Evolutionary conservation across 1,139 yeast genomes (phyloP), one percentile per base, ranked within the genome.

Genomic region (Sugiyamaella sp.): DNA sequence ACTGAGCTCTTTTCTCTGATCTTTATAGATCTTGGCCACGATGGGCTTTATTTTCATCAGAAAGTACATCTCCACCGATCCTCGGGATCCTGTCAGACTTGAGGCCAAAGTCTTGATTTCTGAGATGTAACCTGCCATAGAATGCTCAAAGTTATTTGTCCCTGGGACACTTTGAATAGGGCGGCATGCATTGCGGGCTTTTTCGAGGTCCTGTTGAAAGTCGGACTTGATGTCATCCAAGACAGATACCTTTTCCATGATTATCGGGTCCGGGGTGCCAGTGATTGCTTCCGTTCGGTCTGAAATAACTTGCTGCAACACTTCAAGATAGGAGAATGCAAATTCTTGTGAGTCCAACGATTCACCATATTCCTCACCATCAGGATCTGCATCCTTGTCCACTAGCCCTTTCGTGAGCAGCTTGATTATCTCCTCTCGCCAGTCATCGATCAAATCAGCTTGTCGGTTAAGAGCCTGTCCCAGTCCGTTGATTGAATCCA

Each of bases 281-380:
- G 73, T 66, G 2, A 81, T 61, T 1, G 81, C 66, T 1, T 71
- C 69, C 14, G 75, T 76, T 52, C 97, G 71, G 65, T 88, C 95
- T 9, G 72, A 71, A 33, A 89, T 64, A 4, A 80, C 68, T 50
- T 75, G 74, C 48, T 83, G 83, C 2, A 90, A 60, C 8, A 83
- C 80, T 55, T 84, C 86, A 51, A 90, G 73, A 56, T 84, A 80
- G 0, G 82, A 77, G 43, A 83, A 83, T 0, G 85, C 85, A 56
- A 78, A 76, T 56, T 86, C 95, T 68, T 91, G 98, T 46, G 80
- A 84, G 41, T 81, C 80, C 49, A 91, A 74, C 0, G 95, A 83
- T 14, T 79, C 79, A 22, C 81, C 84, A 66, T 90, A 93, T 62
- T 90, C 97, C 52, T 82, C 88, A 17, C 95, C 95, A 56, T 82